Conservation (phyloP, 768 basidiomycete genomes). For the Pholiota conissans region DNA sequence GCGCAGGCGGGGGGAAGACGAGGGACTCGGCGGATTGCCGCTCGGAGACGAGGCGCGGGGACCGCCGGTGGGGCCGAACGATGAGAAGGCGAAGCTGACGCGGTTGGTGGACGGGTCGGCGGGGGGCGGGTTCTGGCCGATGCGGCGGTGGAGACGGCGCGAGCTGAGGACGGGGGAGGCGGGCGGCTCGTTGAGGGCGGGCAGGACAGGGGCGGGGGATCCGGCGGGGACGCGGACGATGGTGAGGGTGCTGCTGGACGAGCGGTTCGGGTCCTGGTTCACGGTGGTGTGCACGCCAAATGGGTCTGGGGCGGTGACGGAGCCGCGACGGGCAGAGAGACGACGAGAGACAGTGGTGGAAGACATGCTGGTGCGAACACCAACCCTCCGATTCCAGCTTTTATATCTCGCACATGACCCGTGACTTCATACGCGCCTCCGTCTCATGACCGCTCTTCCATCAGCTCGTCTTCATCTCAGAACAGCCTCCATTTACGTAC, state of each 20-base stretch:
- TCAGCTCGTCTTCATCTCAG: background rate
- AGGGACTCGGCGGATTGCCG: conserved; percentile 24
- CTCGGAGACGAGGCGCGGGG: conserved; percentile 27
- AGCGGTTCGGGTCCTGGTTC: conserved; percentile 52
- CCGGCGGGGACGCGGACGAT: conserved; percentile 64
- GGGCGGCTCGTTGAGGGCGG: conserved; percentile 34
- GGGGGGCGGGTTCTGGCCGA: conserved; percentile 18
- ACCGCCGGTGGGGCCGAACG: conserved; percentile 41
- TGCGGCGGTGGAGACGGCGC: conserved; percentile 27
- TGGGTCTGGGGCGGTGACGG: conserved; percentile 68
- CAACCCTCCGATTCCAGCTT: background rate
- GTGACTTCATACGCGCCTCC: background rate
- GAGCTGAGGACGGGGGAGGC: conserved; percentile 24
- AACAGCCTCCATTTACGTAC: background rate
- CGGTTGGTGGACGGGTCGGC: conserved; percentile 13
- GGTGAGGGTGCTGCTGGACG: conserved; percentile 64
- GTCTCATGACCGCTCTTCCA: background rate
- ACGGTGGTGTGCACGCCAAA: conserved; percentile 54
- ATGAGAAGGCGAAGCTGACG: conserved; percentile 60
- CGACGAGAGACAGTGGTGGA: conserved; percentile 15
- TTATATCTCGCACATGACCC: background rate
- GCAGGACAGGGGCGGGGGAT: conserved; percentile 27
- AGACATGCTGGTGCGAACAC: conserved; percentile 8
- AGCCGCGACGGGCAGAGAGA: conserved; percentile 64
- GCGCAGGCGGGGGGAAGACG: conserved; percentile 46